Evolutionary conservation across 257 asterid genomes (phyloP).

Genomic region (Solanum clarkiae): DNA sequence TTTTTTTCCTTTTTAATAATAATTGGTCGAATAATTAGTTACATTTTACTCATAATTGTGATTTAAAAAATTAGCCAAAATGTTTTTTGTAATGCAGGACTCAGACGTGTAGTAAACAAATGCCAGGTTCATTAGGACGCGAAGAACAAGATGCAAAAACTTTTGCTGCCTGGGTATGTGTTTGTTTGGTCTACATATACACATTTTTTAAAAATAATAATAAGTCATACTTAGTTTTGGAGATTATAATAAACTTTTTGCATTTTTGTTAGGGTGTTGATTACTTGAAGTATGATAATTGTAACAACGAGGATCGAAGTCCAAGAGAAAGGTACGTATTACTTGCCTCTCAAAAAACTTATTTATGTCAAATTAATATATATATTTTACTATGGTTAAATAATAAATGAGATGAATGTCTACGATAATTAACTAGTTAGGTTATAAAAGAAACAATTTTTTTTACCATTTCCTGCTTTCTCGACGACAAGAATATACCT

Average conservation of each 20-base stretch:
- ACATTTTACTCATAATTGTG: background rate
- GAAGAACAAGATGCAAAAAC: constrained; percentile 89
- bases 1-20: background rate
- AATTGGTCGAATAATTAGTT: background rate
- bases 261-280: constrained; percentile 50
- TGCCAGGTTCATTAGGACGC: constrained; percentile 83
- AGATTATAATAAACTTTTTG: background rate
- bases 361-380: background rate
- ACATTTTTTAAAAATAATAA: background rate
- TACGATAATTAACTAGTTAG: background rate
- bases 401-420: background rate
- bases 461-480: background rate
- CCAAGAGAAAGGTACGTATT: constrained; percentile 3
- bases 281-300: constrained; percentile 91
- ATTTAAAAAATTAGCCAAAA: background rate
- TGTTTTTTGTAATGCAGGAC: constrained; percentile 18
- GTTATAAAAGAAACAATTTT: background rate
- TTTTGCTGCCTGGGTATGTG: constrained; percentile 78
- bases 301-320: constrained; percentile 34
- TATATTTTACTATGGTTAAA: background rate
- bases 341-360: background rate
- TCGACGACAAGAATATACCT: background rate
- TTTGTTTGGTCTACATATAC: background rate
- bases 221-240: background rate
- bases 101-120: constrained; percentile 55